A percentile compares a stretch with the other conserved stretches of the same genome.
Conservation (phyloP, 768 basidiomycete species). For the Phaeotremella skinneri region DNA sequence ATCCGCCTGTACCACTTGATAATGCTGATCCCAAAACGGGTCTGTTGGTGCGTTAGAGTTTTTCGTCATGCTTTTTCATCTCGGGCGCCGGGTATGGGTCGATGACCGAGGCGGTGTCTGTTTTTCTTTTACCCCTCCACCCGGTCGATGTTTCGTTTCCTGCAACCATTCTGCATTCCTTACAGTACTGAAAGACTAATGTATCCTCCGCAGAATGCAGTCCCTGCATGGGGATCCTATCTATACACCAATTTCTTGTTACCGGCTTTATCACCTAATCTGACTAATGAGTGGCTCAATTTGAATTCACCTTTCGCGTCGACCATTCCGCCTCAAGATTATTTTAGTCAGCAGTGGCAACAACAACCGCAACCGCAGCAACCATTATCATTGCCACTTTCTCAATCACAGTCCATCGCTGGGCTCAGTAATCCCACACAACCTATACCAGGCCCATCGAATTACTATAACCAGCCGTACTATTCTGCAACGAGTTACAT, state of each 20-base stretch:
- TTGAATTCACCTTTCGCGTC: constrained; percentile 2
- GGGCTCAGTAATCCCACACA: constrained; percentile 5
- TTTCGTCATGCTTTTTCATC: background rate
- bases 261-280: constrained; percentile 34
- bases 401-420: background rate
- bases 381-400: background rate
- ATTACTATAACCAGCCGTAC: constrained; percentile 14
- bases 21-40: background rate
- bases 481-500: background rate
- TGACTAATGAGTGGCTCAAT: constrained; percentile 22
- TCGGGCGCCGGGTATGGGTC: too few species aligned
- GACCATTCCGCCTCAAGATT: constrained; percentile 12
- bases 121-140: too few species aligned
- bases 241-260: constrained; percentile 42
- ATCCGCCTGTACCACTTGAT: background rate
- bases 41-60: background rate
- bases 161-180: background rate
- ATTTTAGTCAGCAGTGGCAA: constrained; percentile 6
- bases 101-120: too few species aligned
- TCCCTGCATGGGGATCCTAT: constrained; percentile 42
- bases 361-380: constrained; percentile 11
- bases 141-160: background rate
- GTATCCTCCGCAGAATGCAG: constrained; percentile 19
- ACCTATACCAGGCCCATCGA: constrained; percentile 21
- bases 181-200: too few species aligned